These are phyloP conservation scores for Flaveria floridana DNA, from an alignment of 140 eudicot genomes.

Conservation along the genomic window DNA sequence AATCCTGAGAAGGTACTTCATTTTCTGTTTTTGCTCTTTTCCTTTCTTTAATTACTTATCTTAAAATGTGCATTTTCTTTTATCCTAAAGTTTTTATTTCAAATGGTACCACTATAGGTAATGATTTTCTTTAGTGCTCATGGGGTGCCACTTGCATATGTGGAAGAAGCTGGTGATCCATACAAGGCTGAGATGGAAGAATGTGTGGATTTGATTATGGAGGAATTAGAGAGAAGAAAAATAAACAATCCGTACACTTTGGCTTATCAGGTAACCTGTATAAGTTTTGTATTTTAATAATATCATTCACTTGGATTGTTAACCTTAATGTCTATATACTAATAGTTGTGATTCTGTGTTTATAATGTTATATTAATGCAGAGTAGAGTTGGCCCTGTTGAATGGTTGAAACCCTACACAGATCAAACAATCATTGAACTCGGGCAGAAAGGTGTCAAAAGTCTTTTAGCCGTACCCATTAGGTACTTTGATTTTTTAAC, in stretches of 20 bases:
- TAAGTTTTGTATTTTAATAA: neutral
- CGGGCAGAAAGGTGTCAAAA: slow-evolving; percentile 83
- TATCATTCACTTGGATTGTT: neutral
- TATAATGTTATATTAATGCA: slow-evolving; percentile 38
- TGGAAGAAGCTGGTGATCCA: slow-evolving; percentile 99
- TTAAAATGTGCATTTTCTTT: neutral
- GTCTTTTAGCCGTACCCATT: slow-evolving; percentile 96
- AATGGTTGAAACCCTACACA: slow-evolving; percentile 96
- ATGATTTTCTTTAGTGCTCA: slow-evolving; percentile 98
- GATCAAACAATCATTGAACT: slow-evolving; percentile 85
- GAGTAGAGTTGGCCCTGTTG: slow-evolving; percentile 99
- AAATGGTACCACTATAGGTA: slow-evolving; percentile 48
- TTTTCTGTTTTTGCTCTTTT: neutral
- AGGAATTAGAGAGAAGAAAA: slow-evolving; percentile 80
- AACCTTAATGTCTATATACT: neutral
- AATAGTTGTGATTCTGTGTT: slow-evolving; percentile 16
- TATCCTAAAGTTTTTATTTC: slow-evolving; percentile 19
- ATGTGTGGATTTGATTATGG: slow-evolving; percentile 97
- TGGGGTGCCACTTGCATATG: slow-evolving; percentile 98
- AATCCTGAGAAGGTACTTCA: slow-evolving; percentile 59
- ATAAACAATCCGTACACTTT: slow-evolving; percentile 67
- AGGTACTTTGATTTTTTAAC: slow-evolving; percentile 45
- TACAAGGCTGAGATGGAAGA: slow-evolving; percentile 99
- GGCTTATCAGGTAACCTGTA: slow-evolving; percentile 76
- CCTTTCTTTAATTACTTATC: neutral